These are phyloP conservation scores for Penicillium ochrochloron DNA, from an alignment of 495 filamentous ascomycete genomes.

Conservation along the genomic window DNA sequence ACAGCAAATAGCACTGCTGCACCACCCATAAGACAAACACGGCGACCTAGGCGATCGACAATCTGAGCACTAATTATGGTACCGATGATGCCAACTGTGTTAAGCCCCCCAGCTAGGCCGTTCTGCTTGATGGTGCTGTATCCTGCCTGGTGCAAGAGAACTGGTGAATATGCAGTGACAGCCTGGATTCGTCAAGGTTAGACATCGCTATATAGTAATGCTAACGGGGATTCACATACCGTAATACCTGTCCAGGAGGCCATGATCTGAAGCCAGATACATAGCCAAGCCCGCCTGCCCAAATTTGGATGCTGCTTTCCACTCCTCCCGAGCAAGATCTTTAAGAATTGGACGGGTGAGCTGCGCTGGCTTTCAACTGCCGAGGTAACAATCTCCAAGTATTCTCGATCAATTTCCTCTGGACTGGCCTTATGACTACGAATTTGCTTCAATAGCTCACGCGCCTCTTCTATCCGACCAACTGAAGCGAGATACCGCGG, in stretches of 20 bases:
- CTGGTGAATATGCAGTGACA: slow-evolving; percentile 47
- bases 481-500: slow-evolving; percentile 51
- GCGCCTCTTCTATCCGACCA: slow-evolving; percentile 45
- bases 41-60: slow-evolving; percentile 54
- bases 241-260: slow-evolving; percentile 56
- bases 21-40: slow-evolving; percentile 50
- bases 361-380: slow-evolving; percentile 38
- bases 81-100: slow-evolving; percentile 58
- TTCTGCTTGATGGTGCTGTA: slow-evolving; percentile 50
- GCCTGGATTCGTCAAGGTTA: slow-evolving; percentile 25
- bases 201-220: not conserved
- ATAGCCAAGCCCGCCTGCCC: slow-evolving; percentile 52
- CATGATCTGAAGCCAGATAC: slow-evolving; percentile 61
- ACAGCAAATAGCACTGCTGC: slow-evolving; percentile 38
- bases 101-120: slow-evolving; percentile 57
- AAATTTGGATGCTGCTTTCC: slow-evolving; percentile 39
- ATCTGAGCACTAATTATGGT: slow-evolving; percentile 60
- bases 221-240: slow-evolving; percentile 26
- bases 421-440: slow-evolving; percentile 29
- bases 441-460: slow-evolving; percentile 31
- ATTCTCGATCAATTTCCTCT: slow-evolving; percentile 44
- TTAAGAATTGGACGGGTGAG: slow-evolving; percentile 45
- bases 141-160: slow-evolving; percentile 47
- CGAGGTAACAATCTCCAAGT: slow-evolving; percentile 45
- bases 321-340: slow-evolving; percentile 40